phyloP scores from a whole-genome alignment of 805 yeast genomes.

The Pichia membranifaciens region DNA sequence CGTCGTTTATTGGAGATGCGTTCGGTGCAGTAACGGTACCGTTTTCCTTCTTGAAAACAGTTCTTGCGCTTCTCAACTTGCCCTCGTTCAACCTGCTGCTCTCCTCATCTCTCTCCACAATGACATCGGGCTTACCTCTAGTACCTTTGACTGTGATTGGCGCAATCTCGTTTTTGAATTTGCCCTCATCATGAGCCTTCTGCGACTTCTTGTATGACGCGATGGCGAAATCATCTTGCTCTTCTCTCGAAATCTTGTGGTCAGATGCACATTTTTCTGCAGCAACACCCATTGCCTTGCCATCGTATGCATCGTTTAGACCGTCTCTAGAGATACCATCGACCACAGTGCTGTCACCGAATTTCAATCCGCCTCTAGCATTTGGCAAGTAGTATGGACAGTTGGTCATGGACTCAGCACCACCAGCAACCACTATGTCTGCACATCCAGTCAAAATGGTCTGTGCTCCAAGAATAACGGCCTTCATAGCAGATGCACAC shows the following conservation, averaged over 20 bases:
- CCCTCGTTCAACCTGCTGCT: conserved; percentile 67
- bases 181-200: conserved; percentile 71
- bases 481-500: conserved; percentile 94
- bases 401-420: conserved; percentile 96
- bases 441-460: conserved; percentile 82
- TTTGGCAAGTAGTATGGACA: conserved; percentile 86
- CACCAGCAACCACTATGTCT: conserved; percentile 93
- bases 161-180: conserved; percentile 74
- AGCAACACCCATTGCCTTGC: conserved; percentile 89
- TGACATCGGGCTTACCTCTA: conserved; percentile 83
- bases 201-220: conserved; percentile 82
- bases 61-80: conserved; percentile 75
- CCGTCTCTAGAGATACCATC: conserved; percentile 96
- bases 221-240: conserved; percentile 86
- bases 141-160: conserved; percentile 85
- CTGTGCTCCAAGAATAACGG: conserved; percentile 87
- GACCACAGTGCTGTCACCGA: conserved; percentile 70
- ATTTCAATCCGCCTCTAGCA: conserved; percentile 85
- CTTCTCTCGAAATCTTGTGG: conserved; percentile 69
- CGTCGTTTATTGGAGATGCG: conserved; percentile 94
- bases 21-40: conserved; percentile 98
- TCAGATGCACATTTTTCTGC: conserved; percentile 96
- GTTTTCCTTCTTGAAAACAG: conserved; percentile 88
- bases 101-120: conserved; percentile 80
- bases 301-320: conserved; percentile 83